Base-by-base conservation (phyloP, 2,329 filamentous ascomycete species). In the Neonectria neomacrospora region DNA sequence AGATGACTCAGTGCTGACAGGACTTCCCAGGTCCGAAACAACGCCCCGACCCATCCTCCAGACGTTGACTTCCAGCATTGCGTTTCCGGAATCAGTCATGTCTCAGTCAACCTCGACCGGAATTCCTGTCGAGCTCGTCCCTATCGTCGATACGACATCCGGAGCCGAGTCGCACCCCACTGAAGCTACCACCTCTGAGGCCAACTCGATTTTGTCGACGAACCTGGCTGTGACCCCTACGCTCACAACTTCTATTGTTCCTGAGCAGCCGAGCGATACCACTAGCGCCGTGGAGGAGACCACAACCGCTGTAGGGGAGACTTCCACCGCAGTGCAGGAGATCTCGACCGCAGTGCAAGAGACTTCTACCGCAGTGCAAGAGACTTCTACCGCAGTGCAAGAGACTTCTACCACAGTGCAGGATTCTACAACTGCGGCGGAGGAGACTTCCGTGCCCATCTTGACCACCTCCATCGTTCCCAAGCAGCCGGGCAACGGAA, bases 1-100 rank as follows among this genome's bases (percentile, higher is more conserved):
- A 10, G 28, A 26, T 39, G 42, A 48, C 8, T 54, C 12, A 34
- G 44, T 37, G 45, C 67, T 72, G 44, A 72, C 62, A 41, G 23
- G 30, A 7, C 34, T 28, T 52, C n/a, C 47, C 23, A 73, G 71
- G 9, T 63, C 44, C 22, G 65, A 59, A 51, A 64, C 72, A 14
- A 74, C 72, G 0, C 70, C 73, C 8, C 67, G 66, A 34, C 69
- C 71, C 6, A 60, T 72, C n/a, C 72, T 72, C 32, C 62, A 70
- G 61, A 74, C 73, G 5, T 53, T 72, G 10, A 62, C 64, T n/a
- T 64, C 73, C 3, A 71, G 60, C 5, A 50, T 69, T 12, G 30
- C 47, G 16, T 63, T 71, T 12, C 58, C 71, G 8, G 63, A 65
- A 26, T 68, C 67, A 4, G 39, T 60, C 22, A 50, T 61, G 14